Evolutionary conservation across 23 red algal species (phyloP).

Genomic region (Gracilaria gracilis): DNA sequence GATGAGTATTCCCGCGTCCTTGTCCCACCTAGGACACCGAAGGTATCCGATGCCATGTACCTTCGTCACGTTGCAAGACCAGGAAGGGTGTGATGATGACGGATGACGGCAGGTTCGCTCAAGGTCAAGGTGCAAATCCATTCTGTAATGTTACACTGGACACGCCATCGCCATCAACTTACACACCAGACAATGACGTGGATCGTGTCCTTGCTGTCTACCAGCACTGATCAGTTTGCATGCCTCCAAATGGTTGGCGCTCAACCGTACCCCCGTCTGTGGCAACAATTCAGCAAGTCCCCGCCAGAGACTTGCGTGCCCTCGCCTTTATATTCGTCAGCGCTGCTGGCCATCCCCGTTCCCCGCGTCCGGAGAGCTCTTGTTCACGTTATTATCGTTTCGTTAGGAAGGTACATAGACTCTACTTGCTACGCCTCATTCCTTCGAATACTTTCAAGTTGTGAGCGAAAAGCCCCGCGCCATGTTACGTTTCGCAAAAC

Average conservation of each 20-base stretch:
- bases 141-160: neutral
- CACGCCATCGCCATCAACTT: neutral
- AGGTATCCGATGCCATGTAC: no score
- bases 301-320: neutral
- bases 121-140: neutral
- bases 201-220: neutral
- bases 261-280: neutral
- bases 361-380: neutral
- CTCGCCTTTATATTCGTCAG: neutral
- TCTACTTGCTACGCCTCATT: neutral
- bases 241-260: conserved; percentile 1
- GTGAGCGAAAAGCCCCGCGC: neutral
- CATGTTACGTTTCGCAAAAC: conserved; percentile 28
- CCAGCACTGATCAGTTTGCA: conserved; percentile 22
- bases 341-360: neutral
- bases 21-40: no score
- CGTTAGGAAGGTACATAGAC: neutral
- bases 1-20: no score
- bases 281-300: conserved; percentile 18
- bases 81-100: no score
- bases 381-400: neutral
- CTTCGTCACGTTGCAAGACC: no score
- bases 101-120: neutral
- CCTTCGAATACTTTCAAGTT: neutral
- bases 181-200: conserved; percentile 4